Conservation (phyloP, 495 filamentous ascomycete species). For the Podospora appendiculata region DNA sequence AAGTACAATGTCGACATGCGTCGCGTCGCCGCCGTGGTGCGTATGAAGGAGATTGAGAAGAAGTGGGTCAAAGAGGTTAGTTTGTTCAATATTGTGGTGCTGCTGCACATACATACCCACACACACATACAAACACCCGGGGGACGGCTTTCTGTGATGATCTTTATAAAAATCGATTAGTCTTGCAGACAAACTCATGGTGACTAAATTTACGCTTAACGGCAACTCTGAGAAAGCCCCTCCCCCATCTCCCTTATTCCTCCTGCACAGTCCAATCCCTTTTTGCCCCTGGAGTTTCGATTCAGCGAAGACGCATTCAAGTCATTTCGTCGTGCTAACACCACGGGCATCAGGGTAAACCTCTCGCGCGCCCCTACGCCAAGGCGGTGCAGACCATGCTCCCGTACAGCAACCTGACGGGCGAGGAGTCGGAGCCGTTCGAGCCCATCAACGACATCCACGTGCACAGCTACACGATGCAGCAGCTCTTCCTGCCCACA, state of each 20-base stretch:
- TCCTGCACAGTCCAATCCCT: not conserved
- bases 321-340: no score
- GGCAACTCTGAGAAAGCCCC: conserved; percentile 36
- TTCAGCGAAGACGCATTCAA: no score
- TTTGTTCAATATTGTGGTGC: no score
- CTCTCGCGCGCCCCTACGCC: conserved; percentile 66
- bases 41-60: conserved; percentile 83
- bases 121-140: not conserved
- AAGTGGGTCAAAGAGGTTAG: conserved; percentile 63
- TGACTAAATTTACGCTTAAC: conserved; percentile 52
- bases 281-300: no score
- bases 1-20: conserved; percentile 73
- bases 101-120: not conserved
- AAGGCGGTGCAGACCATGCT: conserved; percentile 75
- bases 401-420: conserved; percentile 36
- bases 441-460: conserved; percentile 91
- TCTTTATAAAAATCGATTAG: conserved; percentile 94
- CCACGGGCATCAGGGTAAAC: conserved; percentile 54
- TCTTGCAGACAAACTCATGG: conserved; percentile 92
- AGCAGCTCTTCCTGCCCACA: conserved; percentile 83
- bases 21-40: conserved; percentile 79
- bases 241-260: conserved; percentile 3
- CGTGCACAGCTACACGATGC: conserved; percentile 66
- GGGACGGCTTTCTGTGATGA: conserved; percentile 36
- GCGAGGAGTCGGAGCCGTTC: conserved; percentile 36